Conservation (phyloP, 192 early-diverging fungal species). For the Gryganskiella cystojenkinii region DNA sequence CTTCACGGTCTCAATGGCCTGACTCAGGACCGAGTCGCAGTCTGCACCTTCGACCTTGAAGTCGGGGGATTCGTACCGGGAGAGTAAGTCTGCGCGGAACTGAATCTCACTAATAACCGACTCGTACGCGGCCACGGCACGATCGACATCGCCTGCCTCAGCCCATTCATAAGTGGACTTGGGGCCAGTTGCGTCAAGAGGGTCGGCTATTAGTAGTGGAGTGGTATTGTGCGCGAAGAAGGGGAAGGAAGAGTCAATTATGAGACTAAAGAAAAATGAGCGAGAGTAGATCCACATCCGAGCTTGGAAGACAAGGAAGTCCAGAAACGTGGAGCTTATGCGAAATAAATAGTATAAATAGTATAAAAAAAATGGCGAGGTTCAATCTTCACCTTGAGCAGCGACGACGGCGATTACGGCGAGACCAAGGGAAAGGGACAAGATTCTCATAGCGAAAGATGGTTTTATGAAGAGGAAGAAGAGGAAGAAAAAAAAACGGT, state of each 20-base stretch:
- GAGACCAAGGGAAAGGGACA: slow-evolving; percentile 11
- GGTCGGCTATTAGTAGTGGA: slow-evolving; percentile 8
- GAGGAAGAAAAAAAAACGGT: not conserved
- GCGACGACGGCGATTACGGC: slow-evolving; percentile 1
- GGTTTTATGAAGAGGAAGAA: too few relatives aligned
- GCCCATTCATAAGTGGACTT: slow-evolving; percentile 14
- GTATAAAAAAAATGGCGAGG: too few relatives aligned
- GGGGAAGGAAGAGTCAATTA: too few relatives aligned
- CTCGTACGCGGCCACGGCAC: not conserved
- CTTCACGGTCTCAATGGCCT: too few relatives aligned
- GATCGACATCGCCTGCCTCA: not conserved
- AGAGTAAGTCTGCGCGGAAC: too few relatives aligned
- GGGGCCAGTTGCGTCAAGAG: slow-evolving; percentile 1
- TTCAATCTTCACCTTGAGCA: slow-evolving; percentile 5
- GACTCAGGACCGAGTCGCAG: too few relatives aligned
- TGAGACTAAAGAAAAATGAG: not conserved
- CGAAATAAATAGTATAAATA: too few relatives aligned
- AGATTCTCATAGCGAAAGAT: slow-evolving; percentile 18
- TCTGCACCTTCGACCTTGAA: not conserved
- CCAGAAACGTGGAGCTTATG: too few relatives aligned
- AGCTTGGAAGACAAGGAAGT: not conserved
- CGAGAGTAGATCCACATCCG: not conserved
- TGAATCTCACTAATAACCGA: slow-evolving; percentile 4
- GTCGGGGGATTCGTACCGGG: not conserved
- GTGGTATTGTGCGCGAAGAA: not conserved